Base-by-base conservation (phyloP, 768 basidiomycete species). In the Cubamyces sp. region DNA sequence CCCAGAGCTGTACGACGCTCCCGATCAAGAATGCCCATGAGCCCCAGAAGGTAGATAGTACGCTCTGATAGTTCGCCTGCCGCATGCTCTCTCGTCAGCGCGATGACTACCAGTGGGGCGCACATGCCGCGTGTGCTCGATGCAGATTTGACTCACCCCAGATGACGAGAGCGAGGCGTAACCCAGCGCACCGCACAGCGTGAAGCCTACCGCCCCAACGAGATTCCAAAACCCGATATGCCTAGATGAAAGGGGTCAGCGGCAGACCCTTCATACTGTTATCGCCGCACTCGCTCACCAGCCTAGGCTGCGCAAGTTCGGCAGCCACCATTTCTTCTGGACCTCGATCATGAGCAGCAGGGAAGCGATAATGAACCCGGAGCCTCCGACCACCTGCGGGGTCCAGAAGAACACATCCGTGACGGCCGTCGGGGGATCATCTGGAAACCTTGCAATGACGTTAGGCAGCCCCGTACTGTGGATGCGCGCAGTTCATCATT, bases 11-110 rank as follows among this genome's bases (percentile, higher is more conserved):
- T 18, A 84, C 67, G 0, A 80, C 64, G 64, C 82, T 84, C 4
- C 84, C 85, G 46, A 87, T 81, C 71, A 88, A 73, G 74, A 88
- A 88, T 3, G 81, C 85, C 83, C 84, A 87, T 5, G 80, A 77
- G 21, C 80, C 81, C 83, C 84, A 86, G 66, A 84, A 87, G 0
- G 85, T 87, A 5, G 76, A 76, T 48, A 84, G 69, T 6, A 78
- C 76, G 68, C 82, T 84, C 68, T 87, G 78, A 65, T 85, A 87
- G 43, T 76, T 75, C 16, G 74, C 78, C 69, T 70, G 53, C 7
- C 11, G 12, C 14, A 48, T 26, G 9, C 15, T 6, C 39, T 12
- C 23, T 7, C n/a, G 47, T 48, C 23, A 48, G 16, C 47, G 19
- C 45, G 5, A 21, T 42, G n/a, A 42, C 12, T 4, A 15, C 41